phyloP scores from a whole-genome alignment of 495 filamentous ascomycete species.

The Xylaria acuta region DNA sequence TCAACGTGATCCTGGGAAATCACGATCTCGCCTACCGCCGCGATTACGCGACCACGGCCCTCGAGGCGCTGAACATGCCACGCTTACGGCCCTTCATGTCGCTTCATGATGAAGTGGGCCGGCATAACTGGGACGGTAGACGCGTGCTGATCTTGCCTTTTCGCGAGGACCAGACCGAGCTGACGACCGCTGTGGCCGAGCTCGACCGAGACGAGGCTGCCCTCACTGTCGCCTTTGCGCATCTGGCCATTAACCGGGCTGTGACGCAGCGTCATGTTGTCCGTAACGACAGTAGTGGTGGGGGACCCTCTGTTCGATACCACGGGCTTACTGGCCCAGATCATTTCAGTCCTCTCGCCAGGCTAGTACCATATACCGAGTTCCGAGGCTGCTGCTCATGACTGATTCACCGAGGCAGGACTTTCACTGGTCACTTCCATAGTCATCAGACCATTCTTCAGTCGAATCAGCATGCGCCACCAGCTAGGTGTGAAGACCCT shows the following conservation, averaged over 20 bases:
- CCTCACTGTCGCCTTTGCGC: slow-evolving; percentile 39
- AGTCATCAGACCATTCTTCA: slow-evolving; percentile 42
- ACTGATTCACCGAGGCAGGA: slow-evolving; percentile 26
- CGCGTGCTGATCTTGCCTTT: slow-evolving; percentile 40
- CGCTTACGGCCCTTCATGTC: slow-evolving; percentile 36
- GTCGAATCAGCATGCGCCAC: not conserved
- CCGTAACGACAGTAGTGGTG: slow-evolving; percentile 18
- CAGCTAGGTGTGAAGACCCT: not conserved
- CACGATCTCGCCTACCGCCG: slow-evolving; percentile 45
- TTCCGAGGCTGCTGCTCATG: not conserved
- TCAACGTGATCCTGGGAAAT: slow-evolving; percentile 44
- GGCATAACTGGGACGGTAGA: slow-evolving; percentile 40
- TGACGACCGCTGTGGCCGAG: slow-evolving; percentile 34
- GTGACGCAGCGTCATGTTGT: slow-evolving; percentile 40
- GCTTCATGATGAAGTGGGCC: slow-evolving; percentile 35
- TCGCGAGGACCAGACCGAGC: slow-evolving; percentile 35
- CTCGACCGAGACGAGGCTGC: slow-evolving; percentile 32
- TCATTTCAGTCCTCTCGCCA: slow-evolving; percentile 36
- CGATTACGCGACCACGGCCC: slow-evolving; percentile 39
- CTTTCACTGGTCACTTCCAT: slow-evolving; percentile 46
- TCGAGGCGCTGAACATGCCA: slow-evolving; percentile 41
- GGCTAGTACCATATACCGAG: slow-evolving; percentile 4
- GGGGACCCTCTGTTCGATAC: slow-evolving; percentile 31
- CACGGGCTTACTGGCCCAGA: slow-evolving; percentile 38
- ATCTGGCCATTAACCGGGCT: slow-evolving; percentile 44